Evolutionary conservation across 192 early-diverging fungal genomes (phyloP).

Genomic region (Neocallimastix lanati): DNA sequence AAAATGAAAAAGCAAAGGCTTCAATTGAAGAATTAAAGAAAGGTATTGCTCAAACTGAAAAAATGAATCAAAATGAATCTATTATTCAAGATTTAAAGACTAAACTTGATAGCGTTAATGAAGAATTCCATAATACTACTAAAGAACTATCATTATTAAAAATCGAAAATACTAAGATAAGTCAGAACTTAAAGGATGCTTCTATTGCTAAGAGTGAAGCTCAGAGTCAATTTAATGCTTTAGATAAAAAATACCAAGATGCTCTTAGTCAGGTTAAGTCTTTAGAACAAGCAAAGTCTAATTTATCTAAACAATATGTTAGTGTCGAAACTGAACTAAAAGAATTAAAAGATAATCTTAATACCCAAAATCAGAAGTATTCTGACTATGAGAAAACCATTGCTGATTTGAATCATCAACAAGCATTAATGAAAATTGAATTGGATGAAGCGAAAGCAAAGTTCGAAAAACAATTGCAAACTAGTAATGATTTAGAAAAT

Average conservation of each 20-base stretch:
- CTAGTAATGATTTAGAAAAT: background rate
- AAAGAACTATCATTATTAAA: background rate
- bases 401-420: background rate
- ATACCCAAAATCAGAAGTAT: background rate
- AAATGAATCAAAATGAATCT: background rate
- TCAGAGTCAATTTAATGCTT: background rate
- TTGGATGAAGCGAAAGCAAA: background rate
- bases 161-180: background rate
- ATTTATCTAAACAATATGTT: background rate
- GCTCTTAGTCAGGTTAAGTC: background rate
- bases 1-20: background rate
- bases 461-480: background rate
- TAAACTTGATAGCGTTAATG: background rate
- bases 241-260: background rate
- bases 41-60: background rate
- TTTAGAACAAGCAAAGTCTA: background rate
- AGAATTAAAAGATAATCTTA: background rate
- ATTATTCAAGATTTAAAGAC: background rate
- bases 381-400: background rate
- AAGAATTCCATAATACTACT: background rate
- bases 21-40: background rate
- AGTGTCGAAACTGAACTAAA: background rate
- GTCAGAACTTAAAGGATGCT: background rate
- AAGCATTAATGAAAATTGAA: background rate
- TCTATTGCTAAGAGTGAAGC: background rate